phyloP scores from a whole-genome alignment of 805 yeast species.

The Metschnikowia baotianmanensis region DNA sequence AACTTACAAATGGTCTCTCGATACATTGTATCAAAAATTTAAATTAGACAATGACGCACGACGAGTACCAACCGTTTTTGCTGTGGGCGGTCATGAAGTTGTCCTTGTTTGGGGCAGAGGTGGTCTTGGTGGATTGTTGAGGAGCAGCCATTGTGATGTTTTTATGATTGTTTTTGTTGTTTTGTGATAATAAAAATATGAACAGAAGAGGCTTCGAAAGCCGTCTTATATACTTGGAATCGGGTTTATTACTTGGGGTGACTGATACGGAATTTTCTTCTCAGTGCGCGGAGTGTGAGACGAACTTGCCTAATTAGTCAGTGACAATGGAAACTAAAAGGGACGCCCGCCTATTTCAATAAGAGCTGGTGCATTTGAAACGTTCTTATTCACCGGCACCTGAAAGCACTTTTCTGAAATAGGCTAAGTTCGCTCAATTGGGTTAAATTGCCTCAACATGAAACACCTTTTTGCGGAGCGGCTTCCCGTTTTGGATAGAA shows the following conservation, averaged over 20 bases:
- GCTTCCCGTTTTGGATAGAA: too few relatives aligned
- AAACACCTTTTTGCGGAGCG: too few relatives aligned
- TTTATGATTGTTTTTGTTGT: background rate
- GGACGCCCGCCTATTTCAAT: too few relatives aligned
- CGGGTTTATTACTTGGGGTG: background rate
- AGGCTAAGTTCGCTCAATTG: too few relatives aligned
- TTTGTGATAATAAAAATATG: background rate
- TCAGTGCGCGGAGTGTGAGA: background rate
- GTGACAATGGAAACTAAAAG: too few relatives aligned
- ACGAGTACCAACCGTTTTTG: slow-evolving; percentile 2
- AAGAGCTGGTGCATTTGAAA: too few relatives aligned
- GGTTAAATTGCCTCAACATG: too few relatives aligned
- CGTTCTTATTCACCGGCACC: too few relatives aligned
- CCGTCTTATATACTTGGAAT: slow-evolving; percentile 1
- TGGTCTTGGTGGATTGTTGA: too few relatives aligned
- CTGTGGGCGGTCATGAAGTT: slow-evolving; percentile 1
- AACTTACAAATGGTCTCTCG: too few relatives aligned
- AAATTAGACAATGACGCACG: background rate
- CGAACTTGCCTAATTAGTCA: background rate
- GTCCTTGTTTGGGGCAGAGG: slow-evolving; percentile 2
- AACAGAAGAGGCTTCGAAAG: background rate
- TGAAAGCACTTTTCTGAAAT: too few relatives aligned
- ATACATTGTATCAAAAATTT: background rate
- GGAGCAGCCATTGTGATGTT: slow-evolving; percentile 1
- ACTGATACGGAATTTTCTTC: background rate